Percentiles rank a stretch among this genome's conserved stretches.
These are phyloP conservation scores for Trichoderma asperellum DNA, from an alignment of 2,329 filamentous ascomycete species.

Conservation along the genomic window DNA sequence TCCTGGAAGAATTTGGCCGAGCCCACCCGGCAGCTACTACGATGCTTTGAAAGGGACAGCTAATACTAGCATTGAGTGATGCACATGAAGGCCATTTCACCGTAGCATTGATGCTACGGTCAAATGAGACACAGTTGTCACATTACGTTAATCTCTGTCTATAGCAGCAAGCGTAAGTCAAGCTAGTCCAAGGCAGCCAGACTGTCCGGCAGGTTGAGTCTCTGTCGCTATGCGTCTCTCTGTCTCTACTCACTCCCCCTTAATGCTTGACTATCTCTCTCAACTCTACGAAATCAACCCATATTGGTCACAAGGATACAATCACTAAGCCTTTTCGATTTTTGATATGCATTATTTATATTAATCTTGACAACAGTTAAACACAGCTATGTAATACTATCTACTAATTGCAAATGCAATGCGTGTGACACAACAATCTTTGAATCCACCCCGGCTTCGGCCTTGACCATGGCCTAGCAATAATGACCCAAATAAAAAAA, in stretches of 20 bases:
- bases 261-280: background rate
- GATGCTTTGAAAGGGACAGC: background rate
- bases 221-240: background rate
- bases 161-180: background rate
- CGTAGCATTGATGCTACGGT: background rate
- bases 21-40: background rate
- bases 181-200: background rate
- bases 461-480: background rate
- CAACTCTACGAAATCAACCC: background rate
- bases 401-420: background rate
- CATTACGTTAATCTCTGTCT: background rate
- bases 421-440: slow-evolving; percentile 6
- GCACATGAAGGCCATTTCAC: background rate
- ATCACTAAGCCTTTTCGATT: background rate
- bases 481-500: background rate
- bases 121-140: background rate
- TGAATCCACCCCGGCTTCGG: background rate
- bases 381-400: background rate
- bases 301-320: background rate
- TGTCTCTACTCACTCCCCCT: background rate
- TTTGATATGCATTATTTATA: background rate
- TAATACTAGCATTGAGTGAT: background rate
- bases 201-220: background rate
- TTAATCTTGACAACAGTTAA: background rate
- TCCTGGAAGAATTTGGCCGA: slow-evolving; percentile 8